A percentile compares a stretch with the other conserved stretches of the same genome.
These are phyloP conservation scores for Macaranga tanarius DNA, from an alignment of 441 rosid species.

Conservation along the genomic window DNA sequence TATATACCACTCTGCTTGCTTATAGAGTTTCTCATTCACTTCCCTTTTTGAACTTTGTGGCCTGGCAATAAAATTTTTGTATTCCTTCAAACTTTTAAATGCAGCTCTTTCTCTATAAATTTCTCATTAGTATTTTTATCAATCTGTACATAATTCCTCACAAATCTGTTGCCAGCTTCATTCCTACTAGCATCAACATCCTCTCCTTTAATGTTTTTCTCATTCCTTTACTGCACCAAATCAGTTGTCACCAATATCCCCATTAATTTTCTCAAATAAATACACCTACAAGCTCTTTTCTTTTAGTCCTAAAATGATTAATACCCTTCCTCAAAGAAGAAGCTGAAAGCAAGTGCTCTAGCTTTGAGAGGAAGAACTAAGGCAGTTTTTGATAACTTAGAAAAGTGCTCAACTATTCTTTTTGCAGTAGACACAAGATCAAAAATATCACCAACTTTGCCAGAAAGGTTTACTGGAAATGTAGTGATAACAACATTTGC, in stretches of 20 bases:
- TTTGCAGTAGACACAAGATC: constrained; percentile 28
- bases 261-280: constrained; percentile 11
- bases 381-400: constrained; percentile 5
- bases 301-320: constrained; percentile 21
- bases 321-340: constrained; percentile 18
- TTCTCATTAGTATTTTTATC: constrained; percentile 25
- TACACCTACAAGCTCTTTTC: constrained; percentile 19
- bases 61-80: constrained; percentile 43
- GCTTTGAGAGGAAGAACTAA: constrained; percentile 20
- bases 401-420: constrained; percentile 21
- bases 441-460: constrained; percentile 18
- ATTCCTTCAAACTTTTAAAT: constrained; percentile 54
- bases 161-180: too few species aligned
- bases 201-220: constrained; percentile 19
- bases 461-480: constrained; percentile 24
- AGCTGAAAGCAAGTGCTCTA: constrained; percentile 14
- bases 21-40: constrained; percentile 84
- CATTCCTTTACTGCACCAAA: constrained; percentile 26
- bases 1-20: constrained; percentile 66
- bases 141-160: too few species aligned
- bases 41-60: constrained; percentile 53
- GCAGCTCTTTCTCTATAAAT: constrained; percentile 72
- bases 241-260: constrained; percentile 21
- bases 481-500: constrained; percentile 26
- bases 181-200: constrained; percentile 26